Evolutionary conservation across 192 early-diverging fungal genomes (phyloP), one percentile per base, ranked within the genome.

Genomic region (Endogone sp.): DNA sequence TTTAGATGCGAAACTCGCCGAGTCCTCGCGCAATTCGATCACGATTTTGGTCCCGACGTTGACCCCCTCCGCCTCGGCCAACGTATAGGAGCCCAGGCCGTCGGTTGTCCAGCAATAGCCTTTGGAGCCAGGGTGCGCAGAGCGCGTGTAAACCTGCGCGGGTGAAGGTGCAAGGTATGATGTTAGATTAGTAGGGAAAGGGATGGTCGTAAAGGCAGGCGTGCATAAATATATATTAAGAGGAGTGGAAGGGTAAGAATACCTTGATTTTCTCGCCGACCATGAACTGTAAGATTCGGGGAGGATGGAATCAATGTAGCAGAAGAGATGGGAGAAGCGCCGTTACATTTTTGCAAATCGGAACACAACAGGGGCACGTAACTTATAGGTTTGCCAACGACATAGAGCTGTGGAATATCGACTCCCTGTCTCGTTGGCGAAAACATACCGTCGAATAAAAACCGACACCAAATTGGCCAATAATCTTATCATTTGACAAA

Each of bases 381-480:
- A n/a, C n/a, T n/a, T n/a, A n/a, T n/a, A n/a, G n/a, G n/a, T n/a
- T n/a, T n/a, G n/a, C n/a, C n/a, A n/a, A n/a, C n/a, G n/a, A n/a
- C n/a, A n/a, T n/a, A n/a, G n/a, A n/a, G n/a, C n/a, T n/a, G n/a
- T n/a, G n/a, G n/a, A n/a, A n/a, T n/a, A n/a, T n/a, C n/a, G n/a
- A n/a, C n/a, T n/a, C n/a, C n/a, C n/a, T n/a, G n/a, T n/a, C n/a
- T n/a, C n/a, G n/a, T n/a, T n/a, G n/a, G n/a, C n/a, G 9, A 49
- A 1, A 6, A 49, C 37, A 49, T 49, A 49, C 37, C 29, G 80
- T 75, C 31, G 83, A 85, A 63, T 85, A 85, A 67, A 87, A 89
- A 29, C 87, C 87, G 30, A 94, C 91, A 82, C 93, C 93, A 75
- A 95, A 95, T 70, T 95, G 91, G 66, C 93, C 93, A 82, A 93